Percentiles rank a stretch among this genome's conserved stretches.
phyloP scores from a whole-genome alignment of 1,284 basidiomycete genomes.

The Sporisorium iseilematis-ciliati region DNA sequence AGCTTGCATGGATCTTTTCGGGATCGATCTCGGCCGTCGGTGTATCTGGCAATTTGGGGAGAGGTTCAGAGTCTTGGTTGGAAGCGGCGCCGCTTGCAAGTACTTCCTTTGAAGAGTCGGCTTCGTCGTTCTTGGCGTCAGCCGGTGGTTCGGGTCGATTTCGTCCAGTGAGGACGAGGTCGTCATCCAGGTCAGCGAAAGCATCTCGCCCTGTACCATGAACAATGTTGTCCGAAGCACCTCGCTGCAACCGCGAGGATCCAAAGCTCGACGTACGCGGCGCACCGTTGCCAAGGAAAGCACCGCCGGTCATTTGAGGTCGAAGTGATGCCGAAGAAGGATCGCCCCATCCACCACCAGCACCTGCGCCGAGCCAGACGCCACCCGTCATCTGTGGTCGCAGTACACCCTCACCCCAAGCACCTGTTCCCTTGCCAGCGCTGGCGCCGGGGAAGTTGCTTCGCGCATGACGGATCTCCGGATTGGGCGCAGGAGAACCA shows the following conservation, averaged over 20 bases:
- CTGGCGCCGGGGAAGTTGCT: slow-evolving; percentile 51
- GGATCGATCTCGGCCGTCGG: slow-evolving; percentile 47
- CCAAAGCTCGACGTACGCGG: slow-evolving; percentile 37
- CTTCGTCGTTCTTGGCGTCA: slow-evolving; percentile 1
- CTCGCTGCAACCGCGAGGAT: slow-evolving; percentile 29
- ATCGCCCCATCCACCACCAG: slow-evolving; percentile 51
- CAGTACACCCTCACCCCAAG: slow-evolving; percentile 59
- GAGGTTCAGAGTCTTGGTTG: slow-evolving; percentile 7
- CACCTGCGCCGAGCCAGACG: slow-evolving; percentile 56
- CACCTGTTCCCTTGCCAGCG: slow-evolving; percentile 51
- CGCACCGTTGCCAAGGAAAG: slow-evolving; percentile 40
- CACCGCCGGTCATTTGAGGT: slow-evolving; percentile 61
- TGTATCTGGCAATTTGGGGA: slow-evolving; percentile 46
- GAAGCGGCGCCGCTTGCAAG: slow-evolving; percentile 11
- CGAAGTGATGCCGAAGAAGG: slow-evolving; percentile 38
- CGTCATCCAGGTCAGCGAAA: slow-evolving; percentile 61
- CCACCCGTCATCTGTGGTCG: slow-evolving; percentile 65
- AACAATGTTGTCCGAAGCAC: slow-evolving; percentile 42
- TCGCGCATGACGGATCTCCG: slow-evolving; percentile 46
- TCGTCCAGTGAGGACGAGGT: slow-evolving; percentile 42
- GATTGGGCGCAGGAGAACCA: slow-evolving; percentile 60
- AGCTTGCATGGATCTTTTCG: slow-evolving; percentile 30
- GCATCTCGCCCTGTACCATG: slow-evolving; percentile 51
- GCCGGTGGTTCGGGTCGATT: slow-evolving; percentile 31
- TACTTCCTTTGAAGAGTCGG: slow-evolving; percentile 10